Evolutionary conservation across 208 protist genomes (phyloP).

Genomic region (Endotrypanum monterogeii): DNA sequence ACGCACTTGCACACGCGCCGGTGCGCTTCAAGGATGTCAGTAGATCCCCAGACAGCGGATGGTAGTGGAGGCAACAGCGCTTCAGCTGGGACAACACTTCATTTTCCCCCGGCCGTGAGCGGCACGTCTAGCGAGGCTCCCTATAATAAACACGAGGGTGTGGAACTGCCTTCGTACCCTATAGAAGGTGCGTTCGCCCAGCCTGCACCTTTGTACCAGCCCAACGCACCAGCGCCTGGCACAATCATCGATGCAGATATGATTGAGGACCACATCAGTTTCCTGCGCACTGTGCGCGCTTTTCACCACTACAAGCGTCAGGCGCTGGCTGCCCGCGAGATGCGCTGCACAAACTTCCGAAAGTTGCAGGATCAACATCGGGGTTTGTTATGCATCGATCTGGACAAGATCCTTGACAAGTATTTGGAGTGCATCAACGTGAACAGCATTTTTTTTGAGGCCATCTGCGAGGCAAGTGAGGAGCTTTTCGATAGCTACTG

Average conservation of each 20-base stretch:
- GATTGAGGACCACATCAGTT: constrained; percentile 86
- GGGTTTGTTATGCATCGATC: constrained; percentile 71
- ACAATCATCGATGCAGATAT: constrained; percentile 59
- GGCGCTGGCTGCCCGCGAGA: constrained; percentile 66
- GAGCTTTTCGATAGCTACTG: constrained; percentile 92
- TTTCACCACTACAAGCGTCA: constrained; percentile 81
- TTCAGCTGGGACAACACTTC: not conserved
- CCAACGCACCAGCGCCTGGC: constrained; percentile 28
- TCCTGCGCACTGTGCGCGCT: constrained; percentile 82
- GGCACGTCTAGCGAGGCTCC: constrained; percentile 24
- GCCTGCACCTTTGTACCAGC: constrained; percentile 32
- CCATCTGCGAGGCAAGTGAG: constrained; percentile 78
- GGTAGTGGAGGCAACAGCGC: constrained; percentile 3
- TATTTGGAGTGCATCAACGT: constrained; percentile 80
- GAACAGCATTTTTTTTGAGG: constrained; percentile 85
- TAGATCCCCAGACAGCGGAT: not conserved
- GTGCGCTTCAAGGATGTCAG: constrained; percentile 6
- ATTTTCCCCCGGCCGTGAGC: not conserved
- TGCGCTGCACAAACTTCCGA: constrained; percentile 78
- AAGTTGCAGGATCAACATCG: constrained; percentile 78
- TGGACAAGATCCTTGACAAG: constrained; percentile 75
- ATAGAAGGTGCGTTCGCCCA: constrained; percentile 15
- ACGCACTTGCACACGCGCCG: not conserved
- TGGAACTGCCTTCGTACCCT: constrained; percentile 41
- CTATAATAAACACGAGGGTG: constrained; percentile 38